These are phyloP conservation scores for Arachnomyces sp. DNA, from an alignment of 2,329 filamentous ascomycete genomes.

Conservation along the genomic window DNA sequence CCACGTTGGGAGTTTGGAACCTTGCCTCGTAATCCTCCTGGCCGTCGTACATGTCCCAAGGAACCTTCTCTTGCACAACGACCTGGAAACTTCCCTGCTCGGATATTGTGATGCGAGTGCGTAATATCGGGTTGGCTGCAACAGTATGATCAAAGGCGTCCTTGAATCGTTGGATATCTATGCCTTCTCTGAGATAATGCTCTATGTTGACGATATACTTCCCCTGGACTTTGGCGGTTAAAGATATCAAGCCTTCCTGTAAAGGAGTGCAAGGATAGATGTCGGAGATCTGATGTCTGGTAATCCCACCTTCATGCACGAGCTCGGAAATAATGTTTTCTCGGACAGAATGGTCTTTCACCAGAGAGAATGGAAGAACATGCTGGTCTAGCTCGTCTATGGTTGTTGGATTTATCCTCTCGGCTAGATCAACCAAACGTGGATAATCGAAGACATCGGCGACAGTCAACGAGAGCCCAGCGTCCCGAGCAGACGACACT, in stretches of 20 bases:
- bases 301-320: constrained; percentile 3
- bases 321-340: no score
- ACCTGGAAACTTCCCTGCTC: constrained; percentile 22
- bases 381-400: no score
- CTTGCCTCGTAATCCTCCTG: constrained; percentile 12
- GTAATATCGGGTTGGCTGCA: constrained; percentile 27
- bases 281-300: constrained; percentile 22
- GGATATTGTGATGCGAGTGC: constrained; percentile 26
- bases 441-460: constrained; percentile 37
- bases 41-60: constrained; percentile 14
- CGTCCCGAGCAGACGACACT: not conserved
- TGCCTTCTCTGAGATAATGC: constrained; percentile 20
- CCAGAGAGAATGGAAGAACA: no score
- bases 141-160: constrained; percentile 30
- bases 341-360: no score
- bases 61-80: constrained; percentile 10
- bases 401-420: not conserved
- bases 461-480: constrained; percentile 16
- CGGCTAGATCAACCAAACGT: constrained; percentile 27
- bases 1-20: constrained; percentile 15
- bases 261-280: constrained; percentile 31
- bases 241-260: constrained; percentile 32
- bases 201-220: constrained; percentile 33
- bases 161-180: constrained; percentile 29
- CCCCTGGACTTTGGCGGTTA: constrained; percentile 27